phyloP scores from a whole-genome alignment of 208 protist species.

The Wallacemonas sp. region DNA sequence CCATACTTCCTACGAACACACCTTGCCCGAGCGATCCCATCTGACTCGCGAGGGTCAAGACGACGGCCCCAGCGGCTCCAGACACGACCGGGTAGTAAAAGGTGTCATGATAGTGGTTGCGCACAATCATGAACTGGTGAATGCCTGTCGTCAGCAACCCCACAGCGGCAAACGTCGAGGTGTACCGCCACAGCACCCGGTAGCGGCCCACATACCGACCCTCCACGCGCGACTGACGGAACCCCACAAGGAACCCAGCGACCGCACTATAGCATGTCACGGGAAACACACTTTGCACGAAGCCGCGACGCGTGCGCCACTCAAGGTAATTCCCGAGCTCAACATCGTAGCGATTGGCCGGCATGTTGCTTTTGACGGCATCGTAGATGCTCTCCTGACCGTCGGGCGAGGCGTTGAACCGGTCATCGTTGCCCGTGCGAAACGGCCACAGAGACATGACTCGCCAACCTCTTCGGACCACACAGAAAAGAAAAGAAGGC shows the following conservation, averaged over 20 bases:
- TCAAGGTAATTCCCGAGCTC: constrained; percentile 75
- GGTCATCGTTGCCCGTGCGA: constrained; percentile 84
- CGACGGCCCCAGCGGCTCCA: constrained; percentile 36
- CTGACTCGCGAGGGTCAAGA: constrained; percentile 61
- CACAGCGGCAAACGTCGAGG: constrained; percentile 68
- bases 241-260: constrained; percentile 61
- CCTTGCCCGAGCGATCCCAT: constrained; percentile 70
- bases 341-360: constrained; percentile 52
- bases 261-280: constrained; percentile 62
- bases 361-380: constrained; percentile 53
- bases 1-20: constrained; percentile 62
- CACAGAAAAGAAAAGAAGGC: neutral
- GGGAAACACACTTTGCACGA: constrained; percentile 80
- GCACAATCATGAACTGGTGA: constrained; percentile 77
- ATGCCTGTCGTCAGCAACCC: constrained; percentile 69
- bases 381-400: constrained; percentile 69
- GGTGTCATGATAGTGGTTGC: constrained; percentile 74
- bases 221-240: constrained; percentile 70
- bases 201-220: constrained; percentile 80
- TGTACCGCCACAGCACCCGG: constrained; percentile 78
- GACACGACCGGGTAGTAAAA: constrained; percentile 76
- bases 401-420: constrained; percentile 46
- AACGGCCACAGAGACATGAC: constrained; percentile 83
- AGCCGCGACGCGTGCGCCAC: constrained; percentile 80
- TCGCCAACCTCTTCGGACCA: neutral